phyloP scores from a whole-genome alignment of 164 flowering plant genomes.

The Cinnamomum micranthum region DNA sequence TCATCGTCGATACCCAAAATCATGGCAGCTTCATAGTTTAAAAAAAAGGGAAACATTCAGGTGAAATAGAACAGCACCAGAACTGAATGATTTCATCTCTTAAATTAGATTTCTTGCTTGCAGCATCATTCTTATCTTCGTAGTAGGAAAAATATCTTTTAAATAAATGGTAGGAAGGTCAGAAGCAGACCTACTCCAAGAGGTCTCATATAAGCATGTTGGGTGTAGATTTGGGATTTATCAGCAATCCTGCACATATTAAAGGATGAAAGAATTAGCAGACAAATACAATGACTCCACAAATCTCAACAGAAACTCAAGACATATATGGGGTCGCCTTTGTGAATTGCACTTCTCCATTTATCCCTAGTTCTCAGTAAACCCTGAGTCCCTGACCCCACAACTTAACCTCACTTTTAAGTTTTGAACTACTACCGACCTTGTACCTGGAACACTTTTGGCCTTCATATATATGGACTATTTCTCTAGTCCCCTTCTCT shows the following conservation, averaged over 20 bases:
- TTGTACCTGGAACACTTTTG: no score
- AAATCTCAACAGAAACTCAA: no score
- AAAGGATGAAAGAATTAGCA: background rate
- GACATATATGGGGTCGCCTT: no score
- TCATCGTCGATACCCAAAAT: conserved; percentile 96
- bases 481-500: no score
- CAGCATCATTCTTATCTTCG: background rate
- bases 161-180: background rate
- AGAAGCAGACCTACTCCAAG: conserved; percentile 83
- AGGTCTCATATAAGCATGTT: conserved; percentile 99
- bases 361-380: no score
- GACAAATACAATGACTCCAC: no score
- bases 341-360: no score
- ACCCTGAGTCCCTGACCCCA: no score
- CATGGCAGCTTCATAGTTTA: conserved; percentile 69
- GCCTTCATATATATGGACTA: no score
- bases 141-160: background rate
- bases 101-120: background rate
- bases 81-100: background rate
- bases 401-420: no score
- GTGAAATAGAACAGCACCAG: background rate
- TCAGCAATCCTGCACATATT: conserved; percentile 80
- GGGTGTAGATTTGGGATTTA: conserved; percentile 95
- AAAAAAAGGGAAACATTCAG: background rate
- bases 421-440: no score